Conservation (phyloP, 2,329 filamentous ascomycete genomes). For the Myriosclerotinia duriaeana region DNA sequence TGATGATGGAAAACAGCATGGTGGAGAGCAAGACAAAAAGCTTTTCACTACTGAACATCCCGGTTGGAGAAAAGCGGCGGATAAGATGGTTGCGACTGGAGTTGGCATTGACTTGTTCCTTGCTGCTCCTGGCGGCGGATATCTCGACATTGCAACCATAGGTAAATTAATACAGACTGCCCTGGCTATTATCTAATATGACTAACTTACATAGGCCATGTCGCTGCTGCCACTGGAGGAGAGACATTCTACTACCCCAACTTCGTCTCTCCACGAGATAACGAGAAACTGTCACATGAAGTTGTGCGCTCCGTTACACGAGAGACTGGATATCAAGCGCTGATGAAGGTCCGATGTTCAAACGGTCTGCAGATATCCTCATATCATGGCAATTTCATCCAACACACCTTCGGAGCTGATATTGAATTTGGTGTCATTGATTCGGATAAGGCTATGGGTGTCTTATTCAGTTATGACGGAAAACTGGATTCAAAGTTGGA, state of each 20-base stretch:
- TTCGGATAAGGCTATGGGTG: constrained; percentile 87
- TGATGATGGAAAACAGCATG: constrained; percentile 82
- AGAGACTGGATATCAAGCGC: constrained; percentile 89
- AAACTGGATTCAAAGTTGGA: constrained; percentile 97
- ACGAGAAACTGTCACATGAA: constrained; percentile 78
- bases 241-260: constrained; percentile 98
- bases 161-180: constrained; percentile 51
- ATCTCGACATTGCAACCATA: constrained; percentile 89
- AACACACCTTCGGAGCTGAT: constrained; percentile 92
- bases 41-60: constrained; percentile 88
- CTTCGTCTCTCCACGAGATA: constrained; percentile 84
- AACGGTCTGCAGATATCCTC: constrained; percentile 89
- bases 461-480: constrained; percentile 92
- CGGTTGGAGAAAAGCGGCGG: constrained; percentile 80
- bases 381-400: constrained; percentile 96
- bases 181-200: background rate
- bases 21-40: constrained; percentile 88
- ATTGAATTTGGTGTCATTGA: constrained; percentile 91
- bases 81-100: constrained; percentile 83
- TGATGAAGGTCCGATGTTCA: constrained; percentile 98
- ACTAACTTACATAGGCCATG: constrained; percentile 58
- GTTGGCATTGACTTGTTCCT: constrained; percentile 94
- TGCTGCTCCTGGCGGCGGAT: constrained; percentile 83
- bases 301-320: constrained; percentile 82
- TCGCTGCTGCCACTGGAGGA: constrained; percentile 85